phyloP scores from a whole-genome alignment of 1,284 basidiomycete species.

The Schizophyllum amplum region DNA sequence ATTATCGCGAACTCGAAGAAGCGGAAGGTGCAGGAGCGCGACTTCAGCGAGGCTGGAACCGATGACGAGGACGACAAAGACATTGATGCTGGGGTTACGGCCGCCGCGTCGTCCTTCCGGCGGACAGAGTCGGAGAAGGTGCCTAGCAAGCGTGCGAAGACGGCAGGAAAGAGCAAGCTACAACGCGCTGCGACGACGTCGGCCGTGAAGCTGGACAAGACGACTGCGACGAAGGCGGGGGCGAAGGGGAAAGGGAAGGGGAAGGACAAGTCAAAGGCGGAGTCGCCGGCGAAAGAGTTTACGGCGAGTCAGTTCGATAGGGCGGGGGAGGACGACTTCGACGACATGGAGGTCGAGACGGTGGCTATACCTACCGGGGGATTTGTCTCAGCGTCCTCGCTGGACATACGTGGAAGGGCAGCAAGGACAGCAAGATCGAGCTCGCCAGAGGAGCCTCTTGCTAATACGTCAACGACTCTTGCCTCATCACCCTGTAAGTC shows the following conservation, averaged over 20 bases:
- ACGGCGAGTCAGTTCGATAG: slow-evolving; percentile 32
- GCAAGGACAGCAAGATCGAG: slow-evolving; percentile 29
- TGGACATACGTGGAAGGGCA: slow-evolving; percentile 31
- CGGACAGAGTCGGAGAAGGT: neutral
- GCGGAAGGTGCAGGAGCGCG: slow-evolving; percentile 32
- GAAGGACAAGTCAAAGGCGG: slow-evolving; percentile 9
- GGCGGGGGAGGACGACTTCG: slow-evolving; percentile 45
- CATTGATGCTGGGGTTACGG: neutral
- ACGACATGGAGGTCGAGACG: slow-evolving; percentile 55
- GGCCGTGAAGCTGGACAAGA: slow-evolving; percentile 9
- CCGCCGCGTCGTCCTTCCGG: neutral
- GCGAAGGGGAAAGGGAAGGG: slow-evolving; percentile 11
- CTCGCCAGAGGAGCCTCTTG: slow-evolving; percentile 1
- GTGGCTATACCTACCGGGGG: slow-evolving; percentile 32
- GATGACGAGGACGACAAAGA: neutral
- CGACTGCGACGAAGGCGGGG: slow-evolving; percentile 9
- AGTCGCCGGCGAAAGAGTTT: slow-evolving; percentile 15
- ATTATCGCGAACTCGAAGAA: slow-evolving; percentile 43
- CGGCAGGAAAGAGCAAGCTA: neutral
- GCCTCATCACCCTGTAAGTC: neutral
- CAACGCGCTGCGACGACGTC: slow-evolving; percentile 5
- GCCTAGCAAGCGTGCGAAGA: neutral
- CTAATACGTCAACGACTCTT: neutral
- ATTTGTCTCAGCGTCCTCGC: slow-evolving; percentile 15
- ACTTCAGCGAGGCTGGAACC: slow-evolving; percentile 28